These are phyloP conservation scores for Melanogaster broomeanus DNA, from an alignment of 768 basidiomycete species.

Conservation along the genomic window DNA sequence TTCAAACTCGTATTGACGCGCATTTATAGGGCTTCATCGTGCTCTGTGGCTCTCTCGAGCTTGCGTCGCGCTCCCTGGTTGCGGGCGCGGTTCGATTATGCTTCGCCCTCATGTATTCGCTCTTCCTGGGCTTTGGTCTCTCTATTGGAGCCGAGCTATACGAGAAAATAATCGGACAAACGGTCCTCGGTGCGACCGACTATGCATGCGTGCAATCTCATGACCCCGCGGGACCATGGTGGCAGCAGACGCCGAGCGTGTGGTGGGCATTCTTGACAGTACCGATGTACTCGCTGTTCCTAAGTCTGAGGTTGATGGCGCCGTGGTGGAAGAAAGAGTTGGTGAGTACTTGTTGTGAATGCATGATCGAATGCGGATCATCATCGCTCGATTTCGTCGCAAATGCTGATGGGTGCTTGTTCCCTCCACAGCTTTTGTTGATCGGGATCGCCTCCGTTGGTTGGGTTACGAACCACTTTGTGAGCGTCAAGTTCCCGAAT, in stretches of 20 bases:
- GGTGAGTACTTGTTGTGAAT: slow-evolving; percentile 34
- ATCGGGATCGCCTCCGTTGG: slow-evolving; percentile 66
- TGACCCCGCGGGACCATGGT: slow-evolving; percentile 65
- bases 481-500: slow-evolving; percentile 56
- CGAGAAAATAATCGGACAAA: slow-evolving; percentile 49
- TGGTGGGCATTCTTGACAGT: slow-evolving; percentile 79
- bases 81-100: slow-evolving; percentile 83
- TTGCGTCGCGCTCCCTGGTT: slow-evolving; percentile 79
- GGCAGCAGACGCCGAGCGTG: slow-evolving; percentile 64
- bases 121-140: slow-evolving; percentile 79
- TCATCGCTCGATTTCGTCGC: background rate
- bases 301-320: slow-evolving; percentile 67
- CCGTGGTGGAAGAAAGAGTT: slow-evolving; percentile 59
- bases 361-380: background rate
- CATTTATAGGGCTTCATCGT: slow-evolving; percentile 59
- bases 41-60: slow-evolving; percentile 71
- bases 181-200: slow-evolving; percentile 55
- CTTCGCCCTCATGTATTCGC: slow-evolving; percentile 78
- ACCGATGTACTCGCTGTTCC: slow-evolving; percentile 65
- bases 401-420: background rate
- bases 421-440: slow-evolving; percentile 40
- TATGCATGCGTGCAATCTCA: slow-evolving; percentile 63
- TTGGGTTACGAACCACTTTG: slow-evolving; percentile 77
- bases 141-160: slow-evolving; percentile 77
- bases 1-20: background rate